Evolutionary conservation across 2,329 filamentous ascomycete species (phyloP).

Genomic region (Tolypocladium paradoxum): DNA sequence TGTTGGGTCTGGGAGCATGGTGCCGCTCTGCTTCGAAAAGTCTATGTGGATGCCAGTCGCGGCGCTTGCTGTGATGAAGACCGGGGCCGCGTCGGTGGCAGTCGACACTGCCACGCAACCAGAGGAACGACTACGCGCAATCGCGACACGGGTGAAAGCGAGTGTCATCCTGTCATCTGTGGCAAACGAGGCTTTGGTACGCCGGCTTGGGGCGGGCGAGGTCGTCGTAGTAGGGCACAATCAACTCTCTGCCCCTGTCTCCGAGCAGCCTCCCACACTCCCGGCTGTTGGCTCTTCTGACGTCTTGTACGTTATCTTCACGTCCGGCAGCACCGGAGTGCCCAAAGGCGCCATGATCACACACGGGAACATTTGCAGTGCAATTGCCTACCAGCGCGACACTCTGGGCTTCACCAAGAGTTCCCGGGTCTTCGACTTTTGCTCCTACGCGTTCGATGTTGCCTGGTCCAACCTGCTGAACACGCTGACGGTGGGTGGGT

Average conservation of each 20-base stretch:
- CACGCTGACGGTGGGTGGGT: constrained; percentile 1
- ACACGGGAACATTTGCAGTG: constrained; percentile 7
- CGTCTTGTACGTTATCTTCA: constrained; percentile 13
- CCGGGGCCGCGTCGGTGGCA: constrained; percentile 13
- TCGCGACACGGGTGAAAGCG: constrained; percentile 6
- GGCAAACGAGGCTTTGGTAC: constrained; percentile 1
- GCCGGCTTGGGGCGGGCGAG: constrained; percentile 1
- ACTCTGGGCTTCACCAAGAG: constrained; percentile 1
- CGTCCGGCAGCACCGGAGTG: constrained; percentile 14
- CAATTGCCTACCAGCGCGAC: constrained; percentile 4
- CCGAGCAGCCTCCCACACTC: background rate
- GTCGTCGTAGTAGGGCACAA: background rate
- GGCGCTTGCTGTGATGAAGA: constrained; percentile 11
- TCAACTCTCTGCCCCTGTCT: too few relatives aligned
- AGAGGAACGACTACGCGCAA: constrained; percentile 6
- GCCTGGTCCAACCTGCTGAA: constrained; percentile 1
- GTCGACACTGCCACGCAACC: constrained; percentile 12
- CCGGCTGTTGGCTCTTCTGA: constrained; percentile 1
- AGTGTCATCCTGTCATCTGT: constrained; percentile 7
- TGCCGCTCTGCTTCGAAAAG: constrained; percentile 14
- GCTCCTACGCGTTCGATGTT: constrained; percentile 8
- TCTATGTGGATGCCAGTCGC: constrained; percentile 11
- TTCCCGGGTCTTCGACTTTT: constrained; percentile 6
- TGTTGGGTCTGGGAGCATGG: constrained; percentile 13
- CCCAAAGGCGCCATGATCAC: constrained; percentile 13